Evolutionary conservation across 257 asterid genomes (phyloP).

Genomic region (Buddleja alternifolia): DNA sequence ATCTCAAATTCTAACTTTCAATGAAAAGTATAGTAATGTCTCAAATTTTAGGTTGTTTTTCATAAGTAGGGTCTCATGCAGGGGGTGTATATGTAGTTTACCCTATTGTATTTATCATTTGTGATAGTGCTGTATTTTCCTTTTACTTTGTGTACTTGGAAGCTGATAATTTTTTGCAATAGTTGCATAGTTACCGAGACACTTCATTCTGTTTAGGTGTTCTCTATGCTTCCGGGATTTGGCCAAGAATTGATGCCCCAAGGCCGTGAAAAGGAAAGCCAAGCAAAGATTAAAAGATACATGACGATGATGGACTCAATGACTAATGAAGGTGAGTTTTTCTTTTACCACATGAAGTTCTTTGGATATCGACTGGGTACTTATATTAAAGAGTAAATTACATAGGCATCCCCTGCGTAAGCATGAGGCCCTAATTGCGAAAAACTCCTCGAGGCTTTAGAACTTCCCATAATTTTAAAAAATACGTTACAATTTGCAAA

Average conservation of each 20-base stretch:
- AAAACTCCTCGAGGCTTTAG: too few relatives aligned
- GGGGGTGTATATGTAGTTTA: too few relatives aligned
- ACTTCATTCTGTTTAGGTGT: slow-evolving; percentile 54
- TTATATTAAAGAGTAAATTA: too few relatives aligned
- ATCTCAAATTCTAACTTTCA: background rate
- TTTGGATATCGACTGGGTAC: background rate
- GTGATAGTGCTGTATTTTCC: background rate
- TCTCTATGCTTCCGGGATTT: slow-evolving; percentile 97
- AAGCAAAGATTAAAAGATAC: slow-evolving; percentile 82
- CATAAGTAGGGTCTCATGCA: too few relatives aligned
- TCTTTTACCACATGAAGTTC: background rate
- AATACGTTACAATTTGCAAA: too few relatives aligned
- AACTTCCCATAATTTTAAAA: too few relatives aligned
- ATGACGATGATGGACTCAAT: slow-evolving; percentile 99
- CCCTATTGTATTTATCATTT: too few relatives aligned
- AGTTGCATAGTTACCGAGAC: slow-evolving; percentile 7
- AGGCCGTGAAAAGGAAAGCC: slow-evolving; percentile 94
- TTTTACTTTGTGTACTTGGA: background rate
- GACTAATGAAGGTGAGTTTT: slow-evolving; percentile 88
- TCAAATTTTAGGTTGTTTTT: too few relatives aligned
- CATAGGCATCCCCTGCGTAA: too few relatives aligned
- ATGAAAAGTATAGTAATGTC: too few relatives aligned
- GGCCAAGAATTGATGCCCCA: slow-evolving; percentile 92
- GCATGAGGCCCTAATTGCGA: too few relatives aligned
- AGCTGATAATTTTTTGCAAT: background rate